Conservation (phyloP, 129 eudicot species). For the Lactuca saligna region DNA sequence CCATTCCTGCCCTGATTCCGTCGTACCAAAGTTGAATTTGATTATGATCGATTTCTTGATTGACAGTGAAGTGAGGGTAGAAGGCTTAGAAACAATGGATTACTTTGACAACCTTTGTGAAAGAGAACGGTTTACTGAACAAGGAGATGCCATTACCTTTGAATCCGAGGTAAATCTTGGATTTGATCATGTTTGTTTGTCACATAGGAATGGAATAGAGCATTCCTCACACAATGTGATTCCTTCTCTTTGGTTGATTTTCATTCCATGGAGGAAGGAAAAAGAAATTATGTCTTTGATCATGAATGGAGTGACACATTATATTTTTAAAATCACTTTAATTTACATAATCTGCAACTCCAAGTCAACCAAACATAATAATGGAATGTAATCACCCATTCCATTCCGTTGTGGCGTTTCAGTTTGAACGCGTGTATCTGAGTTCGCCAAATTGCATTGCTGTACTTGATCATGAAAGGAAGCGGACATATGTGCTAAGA, state of each 20-base stretch:
- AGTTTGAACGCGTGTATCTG: slow-evolving; percentile 86
- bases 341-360: not conserved
- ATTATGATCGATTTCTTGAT: slow-evolving; percentile 5
- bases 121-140: slow-evolving; percentile 86
- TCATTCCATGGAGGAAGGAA: no score
- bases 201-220: no score
- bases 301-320: no score
- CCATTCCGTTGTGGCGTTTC: slow-evolving; percentile 3
- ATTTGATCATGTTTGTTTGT: not conserved
- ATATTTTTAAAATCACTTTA: no score
- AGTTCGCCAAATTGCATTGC: slow-evolving; percentile 67
- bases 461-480: slow-evolving; percentile 82
- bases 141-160: slow-evolving; percentile 93
- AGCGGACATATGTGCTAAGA: slow-evolving; percentile 61
- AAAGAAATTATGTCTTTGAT: no score
- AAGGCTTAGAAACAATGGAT: slow-evolving; percentile 92
- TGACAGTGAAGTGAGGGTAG: slow-evolving; percentile 91
- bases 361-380: no score
- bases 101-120: slow-evolving; percentile 69
- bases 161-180: slow-evolving; percentile 69
- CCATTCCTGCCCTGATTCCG: not conserved
- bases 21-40: slow-evolving; percentile 2
- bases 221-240: no score
- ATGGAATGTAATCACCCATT: no score
- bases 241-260: no score